Evolutionary conservation across 768 basidiomycete species (phyloP), one percentile per base, ranked within the genome.

Genomic region (Tylopilus rubrobrunneus): DNA sequence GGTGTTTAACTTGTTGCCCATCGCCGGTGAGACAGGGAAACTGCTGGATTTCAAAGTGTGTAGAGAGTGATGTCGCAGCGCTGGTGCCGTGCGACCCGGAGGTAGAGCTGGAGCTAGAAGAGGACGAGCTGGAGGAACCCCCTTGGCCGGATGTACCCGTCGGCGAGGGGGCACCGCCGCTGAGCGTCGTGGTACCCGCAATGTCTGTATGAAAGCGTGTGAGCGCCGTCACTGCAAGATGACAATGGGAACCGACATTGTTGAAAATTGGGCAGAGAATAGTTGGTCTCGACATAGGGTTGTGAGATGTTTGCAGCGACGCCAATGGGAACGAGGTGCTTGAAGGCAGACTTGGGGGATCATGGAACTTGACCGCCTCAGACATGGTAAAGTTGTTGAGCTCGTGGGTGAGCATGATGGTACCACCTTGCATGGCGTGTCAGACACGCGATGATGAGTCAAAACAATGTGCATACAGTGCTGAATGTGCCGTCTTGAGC

Each of bases 331-430:
- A 82, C 79, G 27, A 85, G 62, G 56, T 79, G 44, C 51, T 65
- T 34, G 62, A 85, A 85, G 0, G 73, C 73, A 4, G 66, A 45
- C 53, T 74, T 75, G 27, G 85, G 67, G 51, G 67, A 1, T 70
- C 60, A 54, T 83, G 79, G 56, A 69, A 79, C 48, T 80, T 77
- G n/a, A 81, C 60, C 1, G 83, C 84, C 59, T 79, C 74, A n/a
- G 65, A 61, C 84, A 85, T 84, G 5, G 84, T 85, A 55, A 72
- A 83, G 56, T 80, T 81, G 61, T 80, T 79, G 53, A 84, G 60
- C 53, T 85, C 84, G 53, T 85, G 84, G 5, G 78, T 77, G 51
- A 84, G 66, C 47, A 83, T 72, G 54, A 84, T 39, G 9, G 39
- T 39, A 19, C 39, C 39, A 7, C 39, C 39, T n/a, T 39, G n/a